phyloP scores from a whole-genome alignment of 176 grass and related monocot genomes.

The Echinochloa phyllopogon region DNA sequence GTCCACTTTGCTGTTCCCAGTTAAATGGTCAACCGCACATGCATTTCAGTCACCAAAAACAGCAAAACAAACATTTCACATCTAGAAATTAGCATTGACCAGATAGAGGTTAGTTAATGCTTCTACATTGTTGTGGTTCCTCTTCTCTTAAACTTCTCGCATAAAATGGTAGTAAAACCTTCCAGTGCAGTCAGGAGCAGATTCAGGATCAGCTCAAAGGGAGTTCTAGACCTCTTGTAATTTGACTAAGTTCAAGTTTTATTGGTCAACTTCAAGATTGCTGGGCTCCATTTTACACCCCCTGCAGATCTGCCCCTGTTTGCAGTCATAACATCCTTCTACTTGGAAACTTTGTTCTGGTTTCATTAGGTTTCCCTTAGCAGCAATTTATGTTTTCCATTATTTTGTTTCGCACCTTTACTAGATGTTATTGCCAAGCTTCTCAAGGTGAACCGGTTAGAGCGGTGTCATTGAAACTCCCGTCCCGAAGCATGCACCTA shows the following conservation, averaged over 20 bases:
- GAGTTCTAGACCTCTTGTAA: too few relatives aligned
- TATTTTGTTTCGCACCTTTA: neutral
- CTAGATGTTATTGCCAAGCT: too few relatives aligned
- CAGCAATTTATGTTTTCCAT: neutral
- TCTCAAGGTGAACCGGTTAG: too few relatives aligned
- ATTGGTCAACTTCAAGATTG: too few relatives aligned
- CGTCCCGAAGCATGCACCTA: too few relatives aligned
- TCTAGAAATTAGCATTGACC: neutral
- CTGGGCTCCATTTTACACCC: too few relatives aligned
- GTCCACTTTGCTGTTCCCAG: neutral
- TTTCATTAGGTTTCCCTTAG: conserved; percentile 7
- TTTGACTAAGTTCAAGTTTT: too few relatives aligned
- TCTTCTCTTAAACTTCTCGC: neutral
- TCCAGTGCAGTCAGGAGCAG: too few relatives aligned
- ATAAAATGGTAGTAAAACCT: neutral
- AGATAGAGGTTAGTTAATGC: neutral
- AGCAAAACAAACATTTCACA: neutral
- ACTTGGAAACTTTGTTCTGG: neutral
- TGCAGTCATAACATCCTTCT: neutral
- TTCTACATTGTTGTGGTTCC: neutral
- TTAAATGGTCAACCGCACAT: neutral
- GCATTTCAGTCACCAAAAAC: neutral
- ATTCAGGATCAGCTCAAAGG: too few relatives aligned
- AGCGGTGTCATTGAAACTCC: too few relatives aligned
- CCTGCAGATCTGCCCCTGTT: too few relatives aligned